Percentiles rank a stretch among this genome's conserved stretches.
Conservation (phyloP, 129 eudicot genomes). For the Artemisia tridentata region DNA sequence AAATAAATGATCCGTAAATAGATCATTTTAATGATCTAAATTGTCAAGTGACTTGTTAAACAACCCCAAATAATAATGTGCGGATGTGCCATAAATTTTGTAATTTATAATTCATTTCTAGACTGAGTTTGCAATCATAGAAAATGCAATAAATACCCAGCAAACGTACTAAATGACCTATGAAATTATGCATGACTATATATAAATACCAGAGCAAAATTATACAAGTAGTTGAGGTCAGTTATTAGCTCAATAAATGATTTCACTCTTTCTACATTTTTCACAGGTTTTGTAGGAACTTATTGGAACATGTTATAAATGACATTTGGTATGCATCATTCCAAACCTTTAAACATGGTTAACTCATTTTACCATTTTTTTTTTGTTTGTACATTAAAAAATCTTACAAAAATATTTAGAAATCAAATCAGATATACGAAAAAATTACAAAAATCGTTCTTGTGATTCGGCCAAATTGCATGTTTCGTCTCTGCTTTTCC, state of each 20-base stretch:
- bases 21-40: too few species aligned
- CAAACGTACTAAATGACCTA: conserved; percentile 32
- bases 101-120: neutral
- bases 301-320: conserved; percentile 20
- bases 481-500: too few species aligned
- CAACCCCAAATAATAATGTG: neutral
- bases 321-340: neutral
- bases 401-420: neutral
- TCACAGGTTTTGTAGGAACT: conserved; percentile 23
- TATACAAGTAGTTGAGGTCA: conserved; percentile 30
- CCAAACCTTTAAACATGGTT: neutral
- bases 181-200: conserved; percentile 25
- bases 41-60: too few species aligned
- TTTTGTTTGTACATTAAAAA: neutral
- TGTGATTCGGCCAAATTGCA: too few species aligned
- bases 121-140: neutral
- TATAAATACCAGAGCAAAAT: conserved; percentile 7
- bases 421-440: neutral
- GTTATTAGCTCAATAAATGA: conserved; percentile 22
- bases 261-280: conserved; percentile 23
- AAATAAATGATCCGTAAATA: neutral
- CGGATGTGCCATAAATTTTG: neutral
- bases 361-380: neutral
- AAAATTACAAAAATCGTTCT: too few species aligned
- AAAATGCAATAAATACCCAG: conserved; percentile 25